Evolutionary conservation across 805 yeast species (phyloP).

Genomic region (Candida xyloterini): DNA sequence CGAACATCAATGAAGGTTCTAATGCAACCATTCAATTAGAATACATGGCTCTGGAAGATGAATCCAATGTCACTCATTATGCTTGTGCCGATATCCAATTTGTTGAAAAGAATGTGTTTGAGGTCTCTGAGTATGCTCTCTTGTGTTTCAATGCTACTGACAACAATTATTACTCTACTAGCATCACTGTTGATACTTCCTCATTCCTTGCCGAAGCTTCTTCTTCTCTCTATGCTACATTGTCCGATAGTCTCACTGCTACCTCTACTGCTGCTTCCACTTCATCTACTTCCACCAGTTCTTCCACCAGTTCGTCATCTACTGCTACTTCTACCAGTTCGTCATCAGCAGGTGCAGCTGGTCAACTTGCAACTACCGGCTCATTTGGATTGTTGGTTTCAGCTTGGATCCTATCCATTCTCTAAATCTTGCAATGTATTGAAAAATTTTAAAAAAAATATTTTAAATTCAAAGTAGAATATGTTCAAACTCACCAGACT

Average conservation of each 20-base stretch:
- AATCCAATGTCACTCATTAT: conserved; percentile 39
- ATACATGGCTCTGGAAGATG: conserved; percentile 43
- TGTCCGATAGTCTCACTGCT: conserved; percentile 10
- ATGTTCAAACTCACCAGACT: conserved; percentile 11
- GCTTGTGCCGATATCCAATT: conserved; percentile 45
- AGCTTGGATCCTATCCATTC: conserved; percentile 1
- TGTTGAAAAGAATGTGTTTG: conserved; percentile 41
- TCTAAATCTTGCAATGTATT: conserved; percentile 1
- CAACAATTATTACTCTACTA: conserved; percentile 34
- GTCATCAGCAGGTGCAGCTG: conserved; percentile 11
- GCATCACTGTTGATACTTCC: conserved; percentile 26
- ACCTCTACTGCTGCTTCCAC: conserved; percentile 10
- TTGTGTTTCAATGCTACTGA: conserved; percentile 43
- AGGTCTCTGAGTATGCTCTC: conserved; percentile 32
- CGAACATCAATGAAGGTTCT: conserved; percentile 36
- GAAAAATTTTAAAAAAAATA: conserved; percentile 1
- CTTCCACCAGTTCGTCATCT: conserved; percentile 9
- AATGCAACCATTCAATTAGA: conserved; percentile 44
- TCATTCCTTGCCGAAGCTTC: conserved; percentile 29
- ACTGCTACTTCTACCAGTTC: conserved; percentile 8
- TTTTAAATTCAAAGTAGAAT: background rate
- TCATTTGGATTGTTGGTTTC: conserved; percentile 3
- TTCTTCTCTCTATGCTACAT: conserved; percentile 13
- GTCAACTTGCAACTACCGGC: conserved; percentile 3
- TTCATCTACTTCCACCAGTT: conserved; percentile 3